Base-by-base conservation (phyloP, 176 grass and related monocot species). In the Thalia dealbata region DNA sequence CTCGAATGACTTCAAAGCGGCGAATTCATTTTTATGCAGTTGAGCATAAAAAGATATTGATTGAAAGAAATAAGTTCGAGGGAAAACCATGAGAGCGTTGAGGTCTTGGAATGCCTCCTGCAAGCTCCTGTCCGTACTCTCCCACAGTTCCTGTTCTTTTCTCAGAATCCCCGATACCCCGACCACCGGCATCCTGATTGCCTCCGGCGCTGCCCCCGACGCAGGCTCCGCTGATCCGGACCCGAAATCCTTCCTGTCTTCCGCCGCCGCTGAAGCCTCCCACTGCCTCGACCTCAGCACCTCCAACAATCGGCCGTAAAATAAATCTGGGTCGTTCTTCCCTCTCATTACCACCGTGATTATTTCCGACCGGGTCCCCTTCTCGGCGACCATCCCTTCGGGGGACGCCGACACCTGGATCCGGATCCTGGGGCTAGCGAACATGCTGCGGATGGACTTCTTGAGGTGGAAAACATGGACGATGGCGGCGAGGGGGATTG, bases 51-150 rank as follows among this genome's bases (percentile, higher is more conserved):
- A 32, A 68, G 18, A 2, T 44, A 10, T 68, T 68, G 65, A 68
- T 22, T 12, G 19, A 45, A 67, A 44, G 10, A 44, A 23, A 10
- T 9, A 43, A 43, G 10, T 32, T 41, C 0, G 11, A 68, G 65
- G 23, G 21, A 68, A 15, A 68, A 95, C 95, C 95, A 99, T 99
- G 73, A 99, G 90, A 59, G 95, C 95, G 64, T 91, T 99, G 51
- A 99, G 89, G 78, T 99, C 95, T 79, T 91, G 90, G 88, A 99
- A 99, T 14, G 95, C 95, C 61, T 99, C 95, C 82, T 99, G 87
- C 55, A 99, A 80, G 75, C 89, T 99, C 79, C 88, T 91, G 64
- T 89, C 95, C n/a, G 90, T 89, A 61, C 74, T 99, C 81, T 99
- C 95, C 90, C 95, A 99, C 26, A 83, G 64, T 62, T 99, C 90